Conservation (phyloP, 441 rosid genomes). For the Arabidopsis hybrid region DNA sequence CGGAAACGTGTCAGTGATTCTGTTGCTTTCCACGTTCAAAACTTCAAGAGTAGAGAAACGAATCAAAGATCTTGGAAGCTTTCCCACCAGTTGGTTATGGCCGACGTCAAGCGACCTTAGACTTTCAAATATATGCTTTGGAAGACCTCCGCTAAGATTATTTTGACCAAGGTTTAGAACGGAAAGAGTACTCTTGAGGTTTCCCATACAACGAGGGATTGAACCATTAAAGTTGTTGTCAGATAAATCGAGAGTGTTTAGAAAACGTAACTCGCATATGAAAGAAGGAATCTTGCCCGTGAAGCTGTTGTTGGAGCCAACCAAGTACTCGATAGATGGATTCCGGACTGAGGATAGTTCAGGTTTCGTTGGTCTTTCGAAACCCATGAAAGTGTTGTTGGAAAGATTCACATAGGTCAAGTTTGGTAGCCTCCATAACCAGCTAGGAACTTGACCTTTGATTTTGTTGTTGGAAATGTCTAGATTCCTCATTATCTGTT, state of each 20-base stretch:
- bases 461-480: conserved; percentile 59
- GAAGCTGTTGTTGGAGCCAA: conserved; percentile 44
- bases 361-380: conserved; percentile 8
- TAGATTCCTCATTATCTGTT: conserved; percentile 19
- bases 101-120: conserved; percentile 51
- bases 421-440: conserved; percentile 48
- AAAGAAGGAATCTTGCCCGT: conserved; percentile 45
- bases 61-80: conserved; percentile 50
- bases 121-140: conserved; percentile 30
- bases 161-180: conserved; percentile 54
- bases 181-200: conserved; percentile 16
- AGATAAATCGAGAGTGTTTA: conserved; percentile 54
- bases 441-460: conserved; percentile 47
- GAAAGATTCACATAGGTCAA: conserved; percentile 45
- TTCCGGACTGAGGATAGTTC: accelerated
- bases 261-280: conserved; percentile 41
- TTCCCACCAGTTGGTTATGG: conserved; percentile 49
- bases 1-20: background rate
- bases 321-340: background rate
- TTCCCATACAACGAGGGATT: conserved; percentile 10
- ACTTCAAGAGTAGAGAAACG: background rate
- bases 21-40: conserved; percentile 14
- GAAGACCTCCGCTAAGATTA: conserved; percentile 41
- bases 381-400: conserved; percentile 12
- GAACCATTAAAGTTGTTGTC: conserved; percentile 39